A percentile compares a stretch with the other conserved stretches of the same genome.
Evolutionary conservation across 176 grass and related monocot species (phyloP).

Genomic region (Puccinellia tenuiflora): DNA sequence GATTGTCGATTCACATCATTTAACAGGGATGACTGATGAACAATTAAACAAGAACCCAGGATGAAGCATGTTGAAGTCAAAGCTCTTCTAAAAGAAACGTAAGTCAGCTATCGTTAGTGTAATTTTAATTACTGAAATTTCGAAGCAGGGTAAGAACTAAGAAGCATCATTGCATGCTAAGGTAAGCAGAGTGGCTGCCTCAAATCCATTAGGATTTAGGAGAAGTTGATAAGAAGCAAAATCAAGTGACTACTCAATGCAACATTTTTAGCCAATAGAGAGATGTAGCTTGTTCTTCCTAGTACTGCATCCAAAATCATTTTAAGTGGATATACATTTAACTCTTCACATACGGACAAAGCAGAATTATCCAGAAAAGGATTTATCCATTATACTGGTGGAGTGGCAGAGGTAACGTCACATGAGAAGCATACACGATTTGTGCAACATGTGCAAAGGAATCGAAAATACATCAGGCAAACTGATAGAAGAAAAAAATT

Average conservation of each 20-base stretch:
- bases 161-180: neutral
- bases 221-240: neutral
- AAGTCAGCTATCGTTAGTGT: neutral
- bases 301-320: neutral
- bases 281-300: neutral
- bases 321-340: too few relatives aligned
- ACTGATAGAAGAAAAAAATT: constrained; percentile 9
- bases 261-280: constrained; percentile 8
- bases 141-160: neutral
- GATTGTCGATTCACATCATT: too few relatives aligned
- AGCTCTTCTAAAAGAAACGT: neutral
- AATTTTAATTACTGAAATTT: neutral
- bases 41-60: neutral
- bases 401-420: neutral
- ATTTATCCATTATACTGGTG: neutral
- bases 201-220: neutral
- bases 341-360: too few relatives aligned
- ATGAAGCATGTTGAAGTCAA: neutral
- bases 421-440: neutral
- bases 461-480: neutral
- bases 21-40: too few relatives aligned
- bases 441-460: neutral
- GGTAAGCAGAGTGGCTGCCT: neutral
- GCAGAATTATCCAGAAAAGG: too few relatives aligned
- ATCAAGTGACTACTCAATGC: neutral